These are phyloP conservation scores for Fusarium paranaense DNA, from an alignment of 2,329 filamentous ascomycete genomes.

Conservation along the genomic window DNA sequence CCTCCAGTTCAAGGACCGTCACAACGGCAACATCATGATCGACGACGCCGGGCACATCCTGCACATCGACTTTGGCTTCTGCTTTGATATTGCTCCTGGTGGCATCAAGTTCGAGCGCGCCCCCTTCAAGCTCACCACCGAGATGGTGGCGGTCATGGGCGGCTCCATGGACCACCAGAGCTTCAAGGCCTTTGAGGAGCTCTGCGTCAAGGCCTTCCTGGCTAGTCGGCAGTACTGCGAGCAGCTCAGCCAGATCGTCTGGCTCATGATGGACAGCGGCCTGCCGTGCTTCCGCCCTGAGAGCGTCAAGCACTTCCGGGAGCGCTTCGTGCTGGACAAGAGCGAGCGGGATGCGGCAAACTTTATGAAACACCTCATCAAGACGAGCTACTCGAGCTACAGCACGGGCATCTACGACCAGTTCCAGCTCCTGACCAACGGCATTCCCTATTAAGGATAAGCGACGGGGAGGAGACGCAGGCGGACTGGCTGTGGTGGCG, in stretches of 20 bases:
- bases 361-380: slow-evolving; percentile 89
- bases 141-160: slow-evolving; percentile 99
- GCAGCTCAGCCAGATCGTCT: slow-evolving; percentile 89
- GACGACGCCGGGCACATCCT: slow-evolving; percentile 97
- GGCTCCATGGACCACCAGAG: slow-evolving; percentile 85
- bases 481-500: background rate
- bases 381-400: slow-evolving; percentile 90
- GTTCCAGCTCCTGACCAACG: slow-evolving; percentile 97
- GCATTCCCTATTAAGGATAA: slow-evolving; percentile 83
- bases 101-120: slow-evolving; percentile 98
- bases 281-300: slow-evolving; percentile 98
- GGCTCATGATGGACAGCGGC: slow-evolving; percentile 95
- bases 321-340: slow-evolving; percentile 92
- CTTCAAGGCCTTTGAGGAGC: slow-evolving; percentile 96
- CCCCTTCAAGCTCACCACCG: slow-evolving; percentile 95
- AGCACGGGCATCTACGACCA: slow-evolving; percentile 97
- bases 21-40: slow-evolving; percentile 99
- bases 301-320: slow-evolving; percentile 90
- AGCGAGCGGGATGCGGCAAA: slow-evolving; percentile 93
- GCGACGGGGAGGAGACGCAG: slow-evolving; percentile 1
- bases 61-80: slow-evolving; percentile 99
- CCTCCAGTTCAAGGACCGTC: slow-evolving; percentile 97
- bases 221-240: slow-evolving; percentile 87
- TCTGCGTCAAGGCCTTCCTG: slow-evolving; percentile 95
- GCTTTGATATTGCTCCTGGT: slow-evolving; percentile 97